Conservation (phyloP, 257 asterid species). For the Ilex asprella region DNA sequence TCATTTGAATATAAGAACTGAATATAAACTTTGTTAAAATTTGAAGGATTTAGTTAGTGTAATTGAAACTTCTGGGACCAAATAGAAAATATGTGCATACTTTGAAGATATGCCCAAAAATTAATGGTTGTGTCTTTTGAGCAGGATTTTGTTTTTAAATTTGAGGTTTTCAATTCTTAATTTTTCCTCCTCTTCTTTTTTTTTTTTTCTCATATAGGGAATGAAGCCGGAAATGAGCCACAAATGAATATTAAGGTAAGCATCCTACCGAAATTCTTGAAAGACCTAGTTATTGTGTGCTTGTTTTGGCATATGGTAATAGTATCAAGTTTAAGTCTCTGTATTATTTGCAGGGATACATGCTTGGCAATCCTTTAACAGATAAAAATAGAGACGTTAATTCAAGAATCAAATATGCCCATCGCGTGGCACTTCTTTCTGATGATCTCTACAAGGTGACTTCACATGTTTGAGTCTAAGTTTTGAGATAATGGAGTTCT, state of each 20-base stretch:
- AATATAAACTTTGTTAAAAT: no score
- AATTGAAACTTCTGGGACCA: no score
- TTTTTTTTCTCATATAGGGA: background rate
- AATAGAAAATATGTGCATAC: no score
- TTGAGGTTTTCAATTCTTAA: background rate
- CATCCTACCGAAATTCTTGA: no score
- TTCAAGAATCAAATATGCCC: constrained; percentile 34
- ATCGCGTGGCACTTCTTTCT: constrained; percentile 43
- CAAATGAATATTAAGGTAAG: constrained; percentile 13
- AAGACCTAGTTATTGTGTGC: no score
- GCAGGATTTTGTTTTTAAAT: background rate
- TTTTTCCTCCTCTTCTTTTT: background rate
- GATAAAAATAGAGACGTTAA: constrained; percentile 7
- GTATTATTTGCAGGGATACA: constrained; percentile 32
- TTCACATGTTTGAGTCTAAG: constrained; percentile 13
- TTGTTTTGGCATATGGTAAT: no score
- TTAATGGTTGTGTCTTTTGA: no score
- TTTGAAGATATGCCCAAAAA: no score
- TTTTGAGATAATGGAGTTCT: no score
- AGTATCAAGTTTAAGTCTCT: background rate
- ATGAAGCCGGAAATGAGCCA: constrained; percentile 1
- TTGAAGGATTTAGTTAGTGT: no score
- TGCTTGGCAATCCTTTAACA: constrained; percentile 29
- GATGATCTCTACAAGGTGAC: constrained; percentile 37
- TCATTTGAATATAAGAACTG: no score